Base-by-base conservation (phyloP, 176 grass and related monocot species). In the Musa acuminata region DNA sequence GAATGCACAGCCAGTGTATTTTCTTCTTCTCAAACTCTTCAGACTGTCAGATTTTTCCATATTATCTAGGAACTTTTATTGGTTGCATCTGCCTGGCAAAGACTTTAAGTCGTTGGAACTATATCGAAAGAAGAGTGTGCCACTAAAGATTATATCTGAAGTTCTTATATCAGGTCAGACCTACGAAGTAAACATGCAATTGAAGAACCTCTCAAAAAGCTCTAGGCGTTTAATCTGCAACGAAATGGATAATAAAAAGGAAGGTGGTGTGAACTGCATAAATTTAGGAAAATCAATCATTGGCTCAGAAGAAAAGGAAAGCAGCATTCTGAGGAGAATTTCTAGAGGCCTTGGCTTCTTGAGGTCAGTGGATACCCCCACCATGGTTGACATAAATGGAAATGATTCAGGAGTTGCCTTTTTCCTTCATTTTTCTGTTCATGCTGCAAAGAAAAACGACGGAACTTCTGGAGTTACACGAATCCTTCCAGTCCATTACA, bases 401-500 rank as follows among this genome's bases (percentile, higher is more conserved):
- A 49, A 68, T 12, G 84, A 89, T 81, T 83, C 82, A 10, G 95
- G 95, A 17, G 82, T 98, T 23, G 90, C 95, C 0, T 93, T 98
- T 78, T 93, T 89, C 86, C 95, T 98, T 71, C 82, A 89, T 80
- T 78, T 93, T 59, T 98, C 88, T 1, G 90, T 98, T 76, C 95
- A 93, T 71, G 87, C 69, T 25, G 83, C 82, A 69, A 87, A 73
- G 66, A 49, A 84, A 11, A 62, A 22, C 21, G 19, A 63, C 27
- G 72, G 82, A 64, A 78, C 64, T 24, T 89, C 69, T 69, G 77
- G 27, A 53, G 95, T 93, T 83, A 91, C 88, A 6, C 91, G 95
- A 89, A 98, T 98, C 76, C 95, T 93, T 49, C 95, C 95, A 4
- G 95, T 98, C 7, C 86, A 89, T 87, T 98, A 98, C 74, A 87